These are phyloP conservation scores for Lenzites betulinus DNA, from an alignment of 768 basidiomycete genomes.

Conservation along the genomic window DNA sequence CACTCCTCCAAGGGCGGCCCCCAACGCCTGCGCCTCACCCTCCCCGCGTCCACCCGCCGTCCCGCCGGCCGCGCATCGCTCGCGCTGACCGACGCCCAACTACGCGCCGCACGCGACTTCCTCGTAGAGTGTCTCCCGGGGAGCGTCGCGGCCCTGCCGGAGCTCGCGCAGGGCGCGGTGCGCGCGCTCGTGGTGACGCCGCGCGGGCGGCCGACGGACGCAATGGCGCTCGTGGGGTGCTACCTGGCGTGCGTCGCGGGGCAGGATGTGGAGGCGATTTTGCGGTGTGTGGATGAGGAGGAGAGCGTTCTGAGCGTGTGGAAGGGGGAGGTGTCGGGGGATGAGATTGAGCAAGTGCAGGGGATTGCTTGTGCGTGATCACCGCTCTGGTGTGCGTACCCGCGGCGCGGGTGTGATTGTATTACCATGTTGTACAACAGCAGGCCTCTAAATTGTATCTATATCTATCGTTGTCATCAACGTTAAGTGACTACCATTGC, in stretches of 20 bases:
- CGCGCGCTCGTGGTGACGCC: constrained; percentile 34
- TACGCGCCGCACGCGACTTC: constrained; percentile 46
- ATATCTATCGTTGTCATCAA: constrained; percentile 1
- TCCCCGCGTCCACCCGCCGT: constrained; percentile 16
- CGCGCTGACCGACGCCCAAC: constrained; percentile 36
- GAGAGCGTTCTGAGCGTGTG: constrained; percentile 31
- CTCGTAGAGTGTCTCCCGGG: constrained; percentile 42
- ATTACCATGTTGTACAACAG: background rate
- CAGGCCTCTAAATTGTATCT: constrained; percentile 1
- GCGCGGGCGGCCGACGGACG: constrained; percentile 32
- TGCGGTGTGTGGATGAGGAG: constrained; percentile 30
- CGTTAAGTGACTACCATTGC: no score
- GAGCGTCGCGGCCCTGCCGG: background rate
- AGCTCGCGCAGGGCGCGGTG: constrained; percentile 19
- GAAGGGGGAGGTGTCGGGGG: constrained; percentile 33
- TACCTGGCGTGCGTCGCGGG: constrained; percentile 34
- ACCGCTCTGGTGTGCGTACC: constrained; percentile 14
- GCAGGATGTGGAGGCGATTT: constrained; percentile 24
- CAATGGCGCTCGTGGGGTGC: constrained; percentile 30
- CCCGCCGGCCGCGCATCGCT: constrained; percentile 18
- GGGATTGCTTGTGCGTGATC: constrained; percentile 29
- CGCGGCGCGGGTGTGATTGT: background rate
- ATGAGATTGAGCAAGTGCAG: constrained; percentile 30
- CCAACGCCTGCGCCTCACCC: constrained; percentile 24
- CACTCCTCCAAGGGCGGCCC: constrained; percentile 10